Conservation (phyloP, 129 eudicot genomes). For the Helichrysum umbraculigerum region DNA sequence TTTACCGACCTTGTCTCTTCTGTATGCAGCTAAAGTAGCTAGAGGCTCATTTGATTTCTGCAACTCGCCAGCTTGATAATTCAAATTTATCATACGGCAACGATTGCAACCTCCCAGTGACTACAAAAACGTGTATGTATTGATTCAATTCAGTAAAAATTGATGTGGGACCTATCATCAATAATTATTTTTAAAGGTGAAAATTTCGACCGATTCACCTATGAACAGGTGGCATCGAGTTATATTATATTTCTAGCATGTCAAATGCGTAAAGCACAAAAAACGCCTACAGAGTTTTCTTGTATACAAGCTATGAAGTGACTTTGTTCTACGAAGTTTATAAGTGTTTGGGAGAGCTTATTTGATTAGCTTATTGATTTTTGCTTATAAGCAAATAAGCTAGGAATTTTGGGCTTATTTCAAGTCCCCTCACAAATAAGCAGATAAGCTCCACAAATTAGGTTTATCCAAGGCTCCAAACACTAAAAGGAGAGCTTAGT, state of each 20-base stretch:
- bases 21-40: conserved; percentile 88
- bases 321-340: background rate
- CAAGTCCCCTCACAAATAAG: too few species aligned
- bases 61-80: conserved; percentile 43
- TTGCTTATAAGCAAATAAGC: too few species aligned
- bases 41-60: conserved; percentile 70
- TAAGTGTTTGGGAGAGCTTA: too few species aligned
- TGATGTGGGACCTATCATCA: background rate
- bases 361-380: too few species aligned
- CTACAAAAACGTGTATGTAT: conserved; percentile 40
- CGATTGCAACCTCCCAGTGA: conserved; percentile 97
- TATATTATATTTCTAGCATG: background rate
- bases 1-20: conserved; percentile 64
- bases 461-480: too few species aligned
- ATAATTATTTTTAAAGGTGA: background rate
- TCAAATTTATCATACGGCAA: conserved; percentile 87
- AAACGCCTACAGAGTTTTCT: too few species aligned
- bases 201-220: background rate
- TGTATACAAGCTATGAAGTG: background rate
- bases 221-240: background rate
- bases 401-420: too few species aligned
- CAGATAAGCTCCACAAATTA: too few species aligned
- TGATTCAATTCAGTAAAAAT: background rate
- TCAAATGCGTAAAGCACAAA: background rate
- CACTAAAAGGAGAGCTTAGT: too few species aligned